Evolutionary conservation across 108 stramenopile genomes (phyloP).

Genomic region (Cyclotella distinguenda): DNA sequence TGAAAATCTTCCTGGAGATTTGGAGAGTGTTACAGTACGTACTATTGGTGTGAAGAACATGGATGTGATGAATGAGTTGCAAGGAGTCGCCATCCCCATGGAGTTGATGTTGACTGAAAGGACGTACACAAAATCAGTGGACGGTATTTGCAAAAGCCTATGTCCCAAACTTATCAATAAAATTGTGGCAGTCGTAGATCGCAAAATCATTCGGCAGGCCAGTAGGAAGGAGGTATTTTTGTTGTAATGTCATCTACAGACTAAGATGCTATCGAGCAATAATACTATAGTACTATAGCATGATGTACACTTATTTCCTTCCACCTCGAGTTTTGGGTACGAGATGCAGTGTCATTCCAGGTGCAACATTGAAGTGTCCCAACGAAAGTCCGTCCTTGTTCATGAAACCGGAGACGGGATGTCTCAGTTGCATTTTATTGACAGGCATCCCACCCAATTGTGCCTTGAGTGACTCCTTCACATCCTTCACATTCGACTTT

Average conservation of each 20-base stretch:
- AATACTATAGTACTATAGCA: not conserved
- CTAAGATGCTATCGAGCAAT: not conserved
- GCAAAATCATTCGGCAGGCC: conserved; percentile 73
- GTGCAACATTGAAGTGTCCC: conserved; percentile 74
- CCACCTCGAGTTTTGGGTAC: conserved; percentile 78
- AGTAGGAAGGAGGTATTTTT: conserved; percentile 63
- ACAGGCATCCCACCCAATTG: conserved; percentile 76
- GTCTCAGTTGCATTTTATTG: conserved; percentile 87
- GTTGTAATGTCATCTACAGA: conserved; percentile 25
- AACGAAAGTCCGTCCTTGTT: conserved; percentile 66
- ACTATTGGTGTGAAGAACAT: conserved; percentile 86
- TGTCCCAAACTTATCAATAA: conserved; percentile 69
- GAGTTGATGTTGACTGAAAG: conserved; percentile 55
- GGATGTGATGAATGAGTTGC: conserved; percentile 54
- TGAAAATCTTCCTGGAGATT: conserved; percentile 64
- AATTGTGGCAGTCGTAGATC: conserved; percentile 72
- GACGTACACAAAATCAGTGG: conserved; percentile 65
- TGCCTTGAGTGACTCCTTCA: conserved; percentile 63
- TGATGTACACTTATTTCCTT: conserved; percentile 43
- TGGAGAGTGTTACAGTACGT: conserved; percentile 63
- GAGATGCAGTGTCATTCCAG: conserved; percentile 65
- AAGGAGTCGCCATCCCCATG: conserved; percentile 58
- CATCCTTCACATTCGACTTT: conserved; percentile 61
- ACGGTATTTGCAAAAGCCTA: conserved; percentile 62
- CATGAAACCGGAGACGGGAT: conserved; percentile 59